Base-by-base conservation (phyloP, 768 basidiomycete species). In the Gautieria morchelliformis region DNA sequence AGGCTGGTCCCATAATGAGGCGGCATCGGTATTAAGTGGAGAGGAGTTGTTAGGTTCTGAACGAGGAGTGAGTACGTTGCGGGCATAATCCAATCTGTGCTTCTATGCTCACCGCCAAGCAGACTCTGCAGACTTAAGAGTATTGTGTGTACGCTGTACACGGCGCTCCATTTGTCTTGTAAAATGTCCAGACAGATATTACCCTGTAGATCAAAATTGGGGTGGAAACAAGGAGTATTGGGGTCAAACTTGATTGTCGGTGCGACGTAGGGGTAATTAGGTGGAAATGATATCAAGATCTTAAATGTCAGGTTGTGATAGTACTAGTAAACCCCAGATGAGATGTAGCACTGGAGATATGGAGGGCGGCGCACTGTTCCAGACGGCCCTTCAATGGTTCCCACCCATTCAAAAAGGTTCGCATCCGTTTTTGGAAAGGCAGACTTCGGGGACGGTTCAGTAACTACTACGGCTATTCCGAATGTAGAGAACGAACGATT, bases 41-140 rank as follows among this genome's bases (percentile, higher is more conserved):
- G 91, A 93, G 15, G 86, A 87, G 67, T 93, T 94, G 75, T 95
- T 94, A 27, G 92, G 93, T 70, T 95, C 92, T 91, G 64, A 35
- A 49, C 30, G n/a, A 2, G 27, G 11, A 3, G 32, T 37, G 48
- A 49, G 15, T n/a, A 56, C 41, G 17, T 50, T 39, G 40, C 35
- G 53, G 20, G 27, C 19, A 15, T 40, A n/a, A 17, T n/a, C 5
- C 37, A n/a, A 17, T n/a, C 5, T 37, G 14, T 2, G 35, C 35
- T 37, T 37, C 35, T 14, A 42, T n/a, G 70, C 80, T 40, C 64
- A 91, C 91, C 91, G 63, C 92, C 92, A 48, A 95, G 78, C 39
- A 95, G 73, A 10, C 87, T 90, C 66, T 95, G 93, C 56, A 95
- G 70, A 12, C 92, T 93, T 9, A 94, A 72, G 19, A 95, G 78